These are phyloP conservation scores for Cyamopsis tetragonoloba DNA, from an alignment of 306 rosid species.

Conservation along the genomic window DNA sequence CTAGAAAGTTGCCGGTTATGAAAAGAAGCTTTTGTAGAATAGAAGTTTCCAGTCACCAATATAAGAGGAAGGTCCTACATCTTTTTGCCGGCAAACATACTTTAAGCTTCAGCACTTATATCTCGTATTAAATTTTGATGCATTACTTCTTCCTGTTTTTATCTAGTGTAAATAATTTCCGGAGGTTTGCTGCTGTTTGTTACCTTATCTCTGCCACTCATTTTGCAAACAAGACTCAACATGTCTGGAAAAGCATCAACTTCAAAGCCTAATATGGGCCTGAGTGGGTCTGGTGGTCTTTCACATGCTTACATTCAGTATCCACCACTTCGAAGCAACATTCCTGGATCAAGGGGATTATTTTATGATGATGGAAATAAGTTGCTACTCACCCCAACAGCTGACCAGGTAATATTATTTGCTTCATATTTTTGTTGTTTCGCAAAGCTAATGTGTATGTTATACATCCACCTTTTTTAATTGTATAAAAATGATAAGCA, in stretches of 20 bases:
- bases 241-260: conserved; percentile 87
- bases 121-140: conserved; percentile 18
- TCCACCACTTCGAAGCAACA: conserved; percentile 67
- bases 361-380: conserved; percentile 94
- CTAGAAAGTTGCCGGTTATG: conserved; percentile 21
- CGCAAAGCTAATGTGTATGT: neutral
- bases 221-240: conserved; percentile 24
- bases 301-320: conserved; percentile 84
- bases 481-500: neutral
- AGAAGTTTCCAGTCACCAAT: conserved; percentile 25
- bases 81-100: conserved; percentile 20
- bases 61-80: conserved; percentile 9
- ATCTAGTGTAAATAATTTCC: conserved; percentile 29
- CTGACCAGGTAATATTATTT: conserved; percentile 61
- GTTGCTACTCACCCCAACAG: conserved; percentile 65
- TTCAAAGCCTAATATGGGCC: conserved; percentile 63
- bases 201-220: conserved; percentile 8
- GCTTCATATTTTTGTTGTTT: conserved; percentile 19
- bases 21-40: conserved; percentile 23
- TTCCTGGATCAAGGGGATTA: conserved; percentile 68
- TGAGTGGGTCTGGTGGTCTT: conserved; percentile 73
- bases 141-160: conserved; percentile 21
- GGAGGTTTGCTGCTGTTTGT: conserved; percentile 22
- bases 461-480: neutral
- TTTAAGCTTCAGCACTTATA: conserved; percentile 19